Evolutionary conservation across 1,284 basidiomycete species (phyloP).

Genomic region (Leccinum glutinopallens): DNA sequence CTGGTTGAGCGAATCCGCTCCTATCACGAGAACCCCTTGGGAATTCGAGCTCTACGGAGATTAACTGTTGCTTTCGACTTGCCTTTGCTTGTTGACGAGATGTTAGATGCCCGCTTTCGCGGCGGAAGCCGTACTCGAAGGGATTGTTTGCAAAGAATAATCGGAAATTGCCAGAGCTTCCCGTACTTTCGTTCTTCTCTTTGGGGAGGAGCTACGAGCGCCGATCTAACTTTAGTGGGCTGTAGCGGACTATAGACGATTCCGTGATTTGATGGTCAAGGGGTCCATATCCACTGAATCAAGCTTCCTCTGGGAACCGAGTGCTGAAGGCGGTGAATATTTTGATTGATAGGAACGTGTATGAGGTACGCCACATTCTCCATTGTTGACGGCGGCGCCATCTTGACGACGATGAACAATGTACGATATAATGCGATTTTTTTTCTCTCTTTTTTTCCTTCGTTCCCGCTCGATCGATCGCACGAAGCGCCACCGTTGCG

Average conservation of each 20-base stretch:
- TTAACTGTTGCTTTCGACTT: slow-evolving; percentile 27
- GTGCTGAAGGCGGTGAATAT: slow-evolving; percentile 7
- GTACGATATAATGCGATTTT: slow-evolving; percentile 9
- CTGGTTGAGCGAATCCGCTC: slow-evolving; percentile 69
- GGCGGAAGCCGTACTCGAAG: slow-evolving; percentile 21
- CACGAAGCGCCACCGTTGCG: slow-evolving; percentile 21
- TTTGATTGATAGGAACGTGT: slow-evolving; percentile 12
- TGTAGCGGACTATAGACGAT: slow-evolving; percentile 19
- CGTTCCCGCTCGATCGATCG: slow-evolving; percentile 24
- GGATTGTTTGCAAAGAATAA: slow-evolving; percentile 23
- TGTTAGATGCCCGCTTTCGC: slow-evolving; percentile 23
- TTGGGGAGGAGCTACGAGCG: slow-evolving; percentile 22
- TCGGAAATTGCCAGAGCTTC: slow-evolving; percentile 29
- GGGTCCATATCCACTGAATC: slow-evolving; percentile 7
- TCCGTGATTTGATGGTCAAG: slow-evolving; percentile 22
- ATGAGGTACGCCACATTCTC: slow-evolving; percentile 23
- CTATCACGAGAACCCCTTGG: slow-evolving; percentile 58
- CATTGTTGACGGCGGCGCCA: slow-evolving; percentile 14
- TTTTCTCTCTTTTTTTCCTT: neutral
- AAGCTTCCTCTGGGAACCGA: slow-evolving; percentile 20
- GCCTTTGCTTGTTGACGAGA: slow-evolving; percentile 19
- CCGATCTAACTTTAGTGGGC: slow-evolving; percentile 29
- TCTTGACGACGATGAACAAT: slow-evolving; percentile 8
- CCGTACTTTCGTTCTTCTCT: slow-evolving; percentile 9
- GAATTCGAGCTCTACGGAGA: slow-evolving; percentile 63